Percentiles rank a stretch among this genome's conserved stretches.
Evolutionary conservation across 2,329 filamentous ascomycete species (phyloP).

Genomic region (Coniochaeta sp.): DNA sequence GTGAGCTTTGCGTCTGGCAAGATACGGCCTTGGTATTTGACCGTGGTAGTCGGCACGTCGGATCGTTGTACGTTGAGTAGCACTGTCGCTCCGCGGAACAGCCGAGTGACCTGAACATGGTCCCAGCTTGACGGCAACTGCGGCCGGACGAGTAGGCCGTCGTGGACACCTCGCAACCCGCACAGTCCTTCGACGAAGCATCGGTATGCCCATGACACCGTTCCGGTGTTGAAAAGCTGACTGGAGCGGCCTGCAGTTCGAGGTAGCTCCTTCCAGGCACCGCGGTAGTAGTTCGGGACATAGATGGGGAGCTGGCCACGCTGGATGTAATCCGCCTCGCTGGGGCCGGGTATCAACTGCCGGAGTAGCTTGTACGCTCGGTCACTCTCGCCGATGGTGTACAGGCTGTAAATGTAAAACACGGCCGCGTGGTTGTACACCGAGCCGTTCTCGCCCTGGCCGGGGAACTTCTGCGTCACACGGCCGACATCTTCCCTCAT

Average conservation of each 20-base stretch:
- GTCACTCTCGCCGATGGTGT: slow-evolving; percentile 40
- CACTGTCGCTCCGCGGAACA: slow-evolving; percentile 45
- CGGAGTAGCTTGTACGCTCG: slow-evolving; percentile 43
- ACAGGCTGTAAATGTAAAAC: slow-evolving; percentile 48
- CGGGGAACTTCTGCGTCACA: slow-evolving; percentile 51
- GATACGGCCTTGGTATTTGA: slow-evolving; percentile 28
- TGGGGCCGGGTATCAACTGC: slow-evolving; percentile 47
- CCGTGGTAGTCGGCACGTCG: slow-evolving; percentile 27
- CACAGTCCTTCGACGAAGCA: slow-evolving; percentile 49
- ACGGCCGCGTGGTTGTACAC: slow-evolving; percentile 52
- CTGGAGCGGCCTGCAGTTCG: slow-evolving; percentile 48
- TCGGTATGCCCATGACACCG: slow-evolving; percentile 49
- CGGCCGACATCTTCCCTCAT: slow-evolving; percentile 54
- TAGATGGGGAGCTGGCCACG: slow-evolving; percentile 50
- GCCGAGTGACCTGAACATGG: slow-evolving; percentile 35
- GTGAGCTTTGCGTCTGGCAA: slow-evolving; percentile 33
- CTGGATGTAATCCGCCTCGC: slow-evolving; percentile 40
- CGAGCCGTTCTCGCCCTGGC: slow-evolving; percentile 50
- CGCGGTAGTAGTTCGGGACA: slow-evolving; percentile 53
- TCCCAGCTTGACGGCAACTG: slow-evolving; percentile 45
- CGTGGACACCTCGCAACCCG: slow-evolving; percentile 40
- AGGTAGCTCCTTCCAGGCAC: slow-evolving; percentile 38
- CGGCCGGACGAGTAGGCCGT: slow-evolving; percentile 39
- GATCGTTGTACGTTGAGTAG: slow-evolving; percentile 34
- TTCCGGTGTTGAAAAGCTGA: slow-evolving; percentile 53